Base-by-base conservation (phyloP, 2,329 filamentous ascomycete genomes). In the Penicillium decumbens region DNA sequence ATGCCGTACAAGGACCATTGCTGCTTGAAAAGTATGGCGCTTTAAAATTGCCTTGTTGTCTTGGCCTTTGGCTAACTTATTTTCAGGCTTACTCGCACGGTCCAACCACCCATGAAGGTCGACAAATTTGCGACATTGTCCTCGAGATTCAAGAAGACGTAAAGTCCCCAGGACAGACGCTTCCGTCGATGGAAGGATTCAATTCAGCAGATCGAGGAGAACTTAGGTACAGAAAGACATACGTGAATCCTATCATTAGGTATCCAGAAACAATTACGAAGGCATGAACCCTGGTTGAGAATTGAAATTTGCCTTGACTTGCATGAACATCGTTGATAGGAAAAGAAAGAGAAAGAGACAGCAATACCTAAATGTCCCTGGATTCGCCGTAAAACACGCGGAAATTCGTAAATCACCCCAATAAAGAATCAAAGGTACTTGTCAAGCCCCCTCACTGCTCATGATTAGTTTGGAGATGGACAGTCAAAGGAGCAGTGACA, bases 1-100 rank as follows among this genome's bases (percentile, higher is more conserved):
- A 97, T 72, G 87, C 89, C 45, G 78, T 95, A 67, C 95, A 95
- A 66, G 93, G 92, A 0, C 89, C 91, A 0, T 77, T 89, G 35
- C 68, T 98, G 54, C 72, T 98, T n/a, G 92, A 97, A 74, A 98
- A 98, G 87, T 89, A 79, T 57, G 78, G 51, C 15, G 18, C 40
- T 32, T 18, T 18, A 28, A 12, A 7, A 44, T 15, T 18, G n/a
- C 15, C 13, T 20, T 12, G 3, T 33, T 44, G 10, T 6, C 41
- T 24, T 8, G 9, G 37, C 39, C 10, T 28, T 51, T 50, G 56
- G 38, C 57, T 64, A 49, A 65, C 47, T 15, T 32, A 45, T 10
- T 51, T 25, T 32, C 62, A 87, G 84, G 63, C 78, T 89, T 54
- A 87, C 84, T 15, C 77, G 82, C 41, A 78, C 80, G 1, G 75